Evolutionary conservation across 176 grass and related monocot genomes (phyloP).

Genomic region (Zoysia japonica): DNA sequence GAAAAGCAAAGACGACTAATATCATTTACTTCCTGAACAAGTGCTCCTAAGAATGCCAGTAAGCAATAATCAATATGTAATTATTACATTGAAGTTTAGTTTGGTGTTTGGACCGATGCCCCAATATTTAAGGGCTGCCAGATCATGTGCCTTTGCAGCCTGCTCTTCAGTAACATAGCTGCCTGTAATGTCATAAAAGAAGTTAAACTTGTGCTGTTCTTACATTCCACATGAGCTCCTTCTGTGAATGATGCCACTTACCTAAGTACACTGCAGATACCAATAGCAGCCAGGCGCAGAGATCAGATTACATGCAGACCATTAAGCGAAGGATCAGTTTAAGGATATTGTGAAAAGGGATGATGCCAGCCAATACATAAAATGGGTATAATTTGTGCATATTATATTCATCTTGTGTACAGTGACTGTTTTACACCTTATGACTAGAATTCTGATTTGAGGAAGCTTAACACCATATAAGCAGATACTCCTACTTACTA

Average conservation of each 20-base stretch:
- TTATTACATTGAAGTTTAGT: conserved; percentile 86
- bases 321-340: conserved; percentile 35
- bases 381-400: background rate
- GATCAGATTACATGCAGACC: conserved; percentile 33
- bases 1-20: conserved; percentile 13
- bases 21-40: conserved; percentile 12
- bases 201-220: conserved; percentile 35
- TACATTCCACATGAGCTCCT: conserved; percentile 26
- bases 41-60: conserved; percentile 9
- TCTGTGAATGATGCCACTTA: conserved; percentile 27
- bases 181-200: conserved; percentile 51
- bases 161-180: conserved; percentile 95
- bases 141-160: conserved; percentile 91
- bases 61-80: background rate
- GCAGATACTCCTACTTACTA: background rate
- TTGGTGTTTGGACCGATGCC: conserved; percentile 63
- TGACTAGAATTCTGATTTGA: background rate
- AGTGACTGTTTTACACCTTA: background rate
- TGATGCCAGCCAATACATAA: background rate
- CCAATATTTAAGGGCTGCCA: conserved; percentile 95
- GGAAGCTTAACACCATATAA: background rate
- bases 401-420: background rate
- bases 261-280: conserved; percentile 85
- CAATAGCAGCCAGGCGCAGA: conserved; percentile 23
- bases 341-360: background rate